These are phyloP conservation scores for Tuber magnatum DNA, from an alignment of 495 filamentous ascomycete species.

Conservation along the genomic window DNA sequence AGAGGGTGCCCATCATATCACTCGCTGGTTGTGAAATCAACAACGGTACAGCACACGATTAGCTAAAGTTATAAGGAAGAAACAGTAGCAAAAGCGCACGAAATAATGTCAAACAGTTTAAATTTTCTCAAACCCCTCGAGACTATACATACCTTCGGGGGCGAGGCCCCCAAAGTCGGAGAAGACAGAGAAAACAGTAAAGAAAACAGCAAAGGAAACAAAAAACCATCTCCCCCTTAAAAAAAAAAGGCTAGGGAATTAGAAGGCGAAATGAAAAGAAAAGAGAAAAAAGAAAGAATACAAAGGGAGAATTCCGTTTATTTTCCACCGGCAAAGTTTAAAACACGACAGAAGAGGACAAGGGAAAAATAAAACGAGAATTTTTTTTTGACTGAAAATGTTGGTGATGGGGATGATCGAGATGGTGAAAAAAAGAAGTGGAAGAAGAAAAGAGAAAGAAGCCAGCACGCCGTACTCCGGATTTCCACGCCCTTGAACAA, in stretches of 20 bases:
- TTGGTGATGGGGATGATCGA: slow-evolving; percentile 25
- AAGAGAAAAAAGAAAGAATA: slow-evolving; percentile 23
- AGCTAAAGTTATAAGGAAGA: not conserved
- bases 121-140: not conserved
- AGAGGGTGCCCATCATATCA: not conserved
- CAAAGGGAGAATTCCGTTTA: not conserved
- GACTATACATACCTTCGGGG: not conserved
- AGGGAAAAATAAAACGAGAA: slow-evolving; percentile 19
- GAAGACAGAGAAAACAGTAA: not conserved
- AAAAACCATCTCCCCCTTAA: slow-evolving; percentile 12
- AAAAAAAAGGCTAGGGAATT: slow-evolving; percentile 1
- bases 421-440: slow-evolving; percentile 20
- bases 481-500: slow-evolving; percentile 30
- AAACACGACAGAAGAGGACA: not conserved
- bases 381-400: not conserved
- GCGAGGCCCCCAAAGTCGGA: not conserved
- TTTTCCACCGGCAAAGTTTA: not conserved
- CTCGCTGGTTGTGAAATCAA: not conserved
- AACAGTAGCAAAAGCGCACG: not conserved
- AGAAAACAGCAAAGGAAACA: not conserved
- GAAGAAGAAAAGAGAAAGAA: slow-evolving; percentile 24
- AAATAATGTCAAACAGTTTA: not conserved
- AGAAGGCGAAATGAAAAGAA: slow-evolving; percentile 5
- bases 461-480: slow-evolving; percentile 18
- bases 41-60: not conserved